Evolutionary conservation across 2,329 filamentous ascomycete species (phyloP), one percentile per base, ranked within the genome.

Genomic region (Fusarium nelsonii): DNA sequence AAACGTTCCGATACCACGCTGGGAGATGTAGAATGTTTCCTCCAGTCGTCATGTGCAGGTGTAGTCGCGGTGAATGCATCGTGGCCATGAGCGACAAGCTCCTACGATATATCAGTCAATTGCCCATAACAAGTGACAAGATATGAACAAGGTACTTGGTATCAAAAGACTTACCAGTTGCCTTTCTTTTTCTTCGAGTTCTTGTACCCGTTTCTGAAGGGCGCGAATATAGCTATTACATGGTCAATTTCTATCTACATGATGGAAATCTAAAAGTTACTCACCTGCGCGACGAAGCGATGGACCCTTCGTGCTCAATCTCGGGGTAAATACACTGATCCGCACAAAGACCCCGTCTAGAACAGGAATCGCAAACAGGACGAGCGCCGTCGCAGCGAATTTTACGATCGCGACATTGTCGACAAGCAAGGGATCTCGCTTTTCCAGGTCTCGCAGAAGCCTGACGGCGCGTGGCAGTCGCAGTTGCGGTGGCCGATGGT

Each of bases 351-450:
- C 73, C 73, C 16, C 73, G 57, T 20, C 73, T 65, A 2, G 63
- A 68, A 39, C 73, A 75, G 18, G 73, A 75, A 54, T 75, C 73
- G 65, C 73, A 75, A 34, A 61, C 71, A 28, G 73, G 73, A 16
- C 73, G 68, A 10, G 73, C 73, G 15, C 73, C 73, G 56, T 75
- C 73, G 57, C 73, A 75, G 50, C 73, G 73, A 16, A 75, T 75
- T 66, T 75, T 75, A 64, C 73, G 73, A 56, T 75, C 73, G 59
- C 73, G 73, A 73, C 73, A 75, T 48, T 75, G 73, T 46, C 73
- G 66, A 45, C 73, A 75, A 9, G 73, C 73, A 28, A 75, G 56
- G 33, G 73, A 75, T 53, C 73, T 68, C 55, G 73, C 73, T 44
- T 75, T 75, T 52, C 71, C 71, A 20, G 73, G 57, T 32, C 62